These are phyloP conservation scores for Citrullus amarus DNA, from an alignment of 306 rosid genomes.

Conservation along the genomic window DNA sequence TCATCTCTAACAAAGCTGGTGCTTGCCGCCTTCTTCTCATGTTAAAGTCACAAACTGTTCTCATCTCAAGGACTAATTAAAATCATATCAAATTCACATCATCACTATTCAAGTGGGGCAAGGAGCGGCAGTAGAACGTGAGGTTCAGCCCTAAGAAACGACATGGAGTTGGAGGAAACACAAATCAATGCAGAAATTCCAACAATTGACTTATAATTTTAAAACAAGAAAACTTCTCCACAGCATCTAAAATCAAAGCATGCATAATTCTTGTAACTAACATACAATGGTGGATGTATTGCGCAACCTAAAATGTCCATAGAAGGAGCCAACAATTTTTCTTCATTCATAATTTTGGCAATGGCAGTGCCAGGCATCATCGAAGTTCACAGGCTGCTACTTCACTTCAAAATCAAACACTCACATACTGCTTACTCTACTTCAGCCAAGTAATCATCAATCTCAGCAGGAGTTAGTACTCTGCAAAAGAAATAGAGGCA, in stretches of 20 bases:
- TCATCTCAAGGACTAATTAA: too few relatives aligned
- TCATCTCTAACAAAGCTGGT: too few relatives aligned
- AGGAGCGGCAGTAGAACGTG: not conserved
- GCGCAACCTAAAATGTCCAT: not conserved
- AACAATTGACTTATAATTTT: not conserved
- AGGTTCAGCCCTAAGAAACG: not conserved
- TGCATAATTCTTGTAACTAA: not conserved
- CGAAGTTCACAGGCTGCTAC: not conserved
- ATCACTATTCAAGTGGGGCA: not conserved
- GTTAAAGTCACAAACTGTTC: too few relatives aligned
- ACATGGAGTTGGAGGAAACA: not conserved
- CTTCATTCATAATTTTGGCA: not conserved
- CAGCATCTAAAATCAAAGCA: not conserved
- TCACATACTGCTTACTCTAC: slow-evolving; percentile 41
- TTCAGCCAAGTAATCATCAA: slow-evolving; percentile 92
- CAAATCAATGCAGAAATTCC: not conserved
- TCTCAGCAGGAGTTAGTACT: slow-evolving; percentile 87
- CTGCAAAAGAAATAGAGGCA: slow-evolving; percentile 33
- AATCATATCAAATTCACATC: too few relatives aligned
- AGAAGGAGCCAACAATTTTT: not conserved
- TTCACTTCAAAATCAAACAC: not conserved
- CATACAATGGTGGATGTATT: slow-evolving; percentile 1
- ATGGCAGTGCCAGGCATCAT: not conserved
- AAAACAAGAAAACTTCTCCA: not conserved
- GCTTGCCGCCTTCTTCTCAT: too few relatives aligned